Percentiles rank a stretch among this genome's conserved stretches.
phyloP scores from a whole-genome alignment of 768 basidiomycete genomes.

The Psilocybe cyanescens region DNA sequence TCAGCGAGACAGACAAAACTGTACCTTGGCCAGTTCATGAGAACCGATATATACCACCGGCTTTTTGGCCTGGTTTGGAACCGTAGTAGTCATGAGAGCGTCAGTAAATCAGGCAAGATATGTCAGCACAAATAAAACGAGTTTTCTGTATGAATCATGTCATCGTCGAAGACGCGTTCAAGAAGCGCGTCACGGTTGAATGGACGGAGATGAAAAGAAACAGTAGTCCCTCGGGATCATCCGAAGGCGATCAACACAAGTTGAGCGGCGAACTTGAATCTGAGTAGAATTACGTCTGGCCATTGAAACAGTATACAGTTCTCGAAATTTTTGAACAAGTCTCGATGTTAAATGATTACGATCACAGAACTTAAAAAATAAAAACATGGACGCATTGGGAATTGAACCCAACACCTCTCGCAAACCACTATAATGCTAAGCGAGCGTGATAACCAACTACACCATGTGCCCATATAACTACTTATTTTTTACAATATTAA shows the following conservation, averaged over 20 bases:
- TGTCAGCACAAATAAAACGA: neutral
- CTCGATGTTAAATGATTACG: slow-evolving; percentile 4
- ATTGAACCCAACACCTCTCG: slow-evolving; percentile 25
- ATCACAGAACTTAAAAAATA: neutral
- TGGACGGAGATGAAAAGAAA: no score
- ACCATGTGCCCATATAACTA: slow-evolving; percentile 24
- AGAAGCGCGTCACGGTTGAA: no score
- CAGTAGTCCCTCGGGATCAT: no score
- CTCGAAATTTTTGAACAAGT: slow-evolving; percentile 1
- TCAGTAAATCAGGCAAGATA: neutral
- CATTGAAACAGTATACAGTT: slow-evolving; percentile 15
- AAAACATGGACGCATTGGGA: slow-evolving; percentile 19
- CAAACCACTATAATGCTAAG: slow-evolving; percentile 23
- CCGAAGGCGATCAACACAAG: neutral
- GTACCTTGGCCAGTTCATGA: slow-evolving; percentile 27
- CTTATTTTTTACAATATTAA: no score
- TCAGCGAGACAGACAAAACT: neutral
- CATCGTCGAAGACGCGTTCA: neutral
- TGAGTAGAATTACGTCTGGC: no score
- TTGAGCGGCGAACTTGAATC: neutral
- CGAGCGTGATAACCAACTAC: slow-evolving; percentile 35
- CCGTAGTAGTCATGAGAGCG: neutral
- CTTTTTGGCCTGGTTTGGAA: neutral
- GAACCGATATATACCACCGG: slow-evolving; percentile 27
- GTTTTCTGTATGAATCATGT: neutral